A percentile compares a stretch with the other conserved stretches of the same genome.
Conservation (phyloP, 2,329 filamentous ascomycete genomes). For the Xylaria hypoxylon region DNA sequence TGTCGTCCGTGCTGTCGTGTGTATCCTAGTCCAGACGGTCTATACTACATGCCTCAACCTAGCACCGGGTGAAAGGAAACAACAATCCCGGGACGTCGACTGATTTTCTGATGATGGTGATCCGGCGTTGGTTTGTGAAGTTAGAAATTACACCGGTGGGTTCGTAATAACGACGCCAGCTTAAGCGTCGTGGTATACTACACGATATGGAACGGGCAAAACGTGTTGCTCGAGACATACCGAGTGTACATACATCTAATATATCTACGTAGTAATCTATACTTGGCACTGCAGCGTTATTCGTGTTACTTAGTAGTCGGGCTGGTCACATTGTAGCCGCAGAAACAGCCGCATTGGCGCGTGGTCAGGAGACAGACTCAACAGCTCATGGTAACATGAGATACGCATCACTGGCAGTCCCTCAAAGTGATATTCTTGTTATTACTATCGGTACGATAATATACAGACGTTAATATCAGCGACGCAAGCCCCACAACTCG, state of each 20-base stretch:
- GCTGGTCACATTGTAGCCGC: slow-evolving; percentile 47
- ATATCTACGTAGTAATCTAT: too few species aligned
- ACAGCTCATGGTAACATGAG: slow-evolving; percentile 24
- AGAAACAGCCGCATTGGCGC: slow-evolving; percentile 44
- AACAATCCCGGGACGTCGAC: background rate
- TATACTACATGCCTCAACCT: slow-evolving; percentile 11
- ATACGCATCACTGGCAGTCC: background rate
- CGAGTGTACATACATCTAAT: background rate
- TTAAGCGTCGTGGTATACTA: slow-evolving; percentile 3
- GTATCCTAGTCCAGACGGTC: slow-evolving; percentile 2
- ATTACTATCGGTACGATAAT: slow-evolving; percentile 3
- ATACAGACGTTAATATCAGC: background rate
- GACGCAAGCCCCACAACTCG: slow-evolving; percentile 7
- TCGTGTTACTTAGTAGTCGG: too few species aligned
- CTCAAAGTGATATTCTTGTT: background rate
- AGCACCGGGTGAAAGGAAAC: slow-evolving; percentile 6
- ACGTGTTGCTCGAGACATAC: background rate
- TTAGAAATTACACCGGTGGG: background rate
- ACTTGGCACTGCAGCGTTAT: slow-evolving; percentile 22
- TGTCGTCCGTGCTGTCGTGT: slow-evolving; percentile 10
- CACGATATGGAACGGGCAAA: slow-evolving; percentile 26
- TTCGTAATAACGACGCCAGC: background rate
- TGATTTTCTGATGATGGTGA: slow-evolving; percentile 7
- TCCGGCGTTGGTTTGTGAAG: slow-evolving; percentile 1
- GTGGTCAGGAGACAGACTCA: slow-evolving; percentile 44